phyloP scores from a whole-genome alignment of 768 basidiomycete species.

The Calocera cornea region DNA sequence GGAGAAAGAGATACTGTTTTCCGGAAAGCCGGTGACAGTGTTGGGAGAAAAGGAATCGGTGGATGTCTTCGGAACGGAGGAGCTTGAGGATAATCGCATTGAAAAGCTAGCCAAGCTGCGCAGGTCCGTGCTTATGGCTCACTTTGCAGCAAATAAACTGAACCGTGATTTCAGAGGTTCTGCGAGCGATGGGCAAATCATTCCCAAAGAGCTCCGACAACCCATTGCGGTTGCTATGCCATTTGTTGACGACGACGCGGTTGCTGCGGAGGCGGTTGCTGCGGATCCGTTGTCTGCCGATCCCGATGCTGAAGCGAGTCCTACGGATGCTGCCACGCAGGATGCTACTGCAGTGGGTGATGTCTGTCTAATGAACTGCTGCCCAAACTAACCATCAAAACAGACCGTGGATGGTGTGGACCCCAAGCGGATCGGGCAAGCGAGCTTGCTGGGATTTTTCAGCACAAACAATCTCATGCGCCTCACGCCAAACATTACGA shows the following conservation, averaged over 20 bases:
- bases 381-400: neutral
- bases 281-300: neutral
- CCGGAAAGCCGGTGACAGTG: slow-evolving; percentile 33
- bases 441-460: slow-evolving; percentile 12
- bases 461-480: slow-evolving; percentile 13
- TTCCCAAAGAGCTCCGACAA: slow-evolving; percentile 14
- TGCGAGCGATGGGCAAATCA: neutral
- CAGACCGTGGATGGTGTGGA: neutral
- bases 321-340: neutral
- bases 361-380: neutral
- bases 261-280: neutral
- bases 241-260: slow-evolving; percentile 10
- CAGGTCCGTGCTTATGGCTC: slow-evolving; percentile 31
- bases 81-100: slow-evolving; percentile 58
- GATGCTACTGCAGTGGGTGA: neutral
- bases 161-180: slow-evolving; percentile 2
- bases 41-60: slow-evolving; percentile 53
- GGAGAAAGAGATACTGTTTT: slow-evolving; percentile 23
- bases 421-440: neutral
- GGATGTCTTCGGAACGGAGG: slow-evolving; percentile 39
- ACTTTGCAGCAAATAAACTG: neutral
- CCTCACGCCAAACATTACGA: slow-evolving; percentile 9
- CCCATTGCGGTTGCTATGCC: slow-evolving; percentile 17
- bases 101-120: slow-evolving; percentile 53
- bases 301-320: neutral